Conservation (phyloP, 2,329 filamentous ascomycete genomes). For the Ophiostoma quercus region DNA sequence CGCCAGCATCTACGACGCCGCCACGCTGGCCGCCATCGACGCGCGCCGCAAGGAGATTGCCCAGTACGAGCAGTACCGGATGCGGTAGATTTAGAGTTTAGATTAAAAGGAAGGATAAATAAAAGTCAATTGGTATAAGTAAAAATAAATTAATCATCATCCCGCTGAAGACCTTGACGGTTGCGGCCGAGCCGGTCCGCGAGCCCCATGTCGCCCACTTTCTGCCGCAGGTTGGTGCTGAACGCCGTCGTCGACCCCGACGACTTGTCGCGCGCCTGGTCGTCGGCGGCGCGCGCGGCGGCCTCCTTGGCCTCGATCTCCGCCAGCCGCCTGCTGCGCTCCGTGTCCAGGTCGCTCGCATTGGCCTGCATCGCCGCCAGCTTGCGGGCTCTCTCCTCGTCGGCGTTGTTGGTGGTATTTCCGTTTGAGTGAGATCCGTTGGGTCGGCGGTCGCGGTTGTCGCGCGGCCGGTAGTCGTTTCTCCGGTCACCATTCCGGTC, state of each 20-base stretch:
- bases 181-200: slow-evolving; percentile 49
- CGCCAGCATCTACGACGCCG: slow-evolving; percentile 68
- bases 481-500: slow-evolving; percentile 2
- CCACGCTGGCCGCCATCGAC: slow-evolving; percentile 63
- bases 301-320: slow-evolving; percentile 62
- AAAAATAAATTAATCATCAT: slow-evolving; percentile 37
- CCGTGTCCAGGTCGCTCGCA: slow-evolving; percentile 63
- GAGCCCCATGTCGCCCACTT: slow-evolving; percentile 49
- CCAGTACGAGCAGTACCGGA: slow-evolving; percentile 43
- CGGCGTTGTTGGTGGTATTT: slow-evolving; percentile 4
- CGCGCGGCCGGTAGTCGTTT: neutral
- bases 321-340: slow-evolving; percentile 62
- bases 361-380: slow-evolving; percentile 69
- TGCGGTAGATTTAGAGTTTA: neutral
- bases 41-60: slow-evolving; percentile 62
- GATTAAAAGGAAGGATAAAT: neutral
- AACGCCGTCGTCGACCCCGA: slow-evolving; percentile 43
- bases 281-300: slow-evolving; percentile 60
- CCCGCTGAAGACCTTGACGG: slow-evolving; percentile 42
- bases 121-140: slow-evolving; percentile 8
- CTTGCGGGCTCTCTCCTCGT: slow-evolving; percentile 56
- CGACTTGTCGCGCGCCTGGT: slow-evolving; percentile 47
- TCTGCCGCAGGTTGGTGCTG: slow-evolving; percentile 56
- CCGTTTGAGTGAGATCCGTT: neutral
- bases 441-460: neutral